phyloP scores from a whole-genome alignment of 169 alveolate genomes.

The Plasmodium reichenowi region DNA sequence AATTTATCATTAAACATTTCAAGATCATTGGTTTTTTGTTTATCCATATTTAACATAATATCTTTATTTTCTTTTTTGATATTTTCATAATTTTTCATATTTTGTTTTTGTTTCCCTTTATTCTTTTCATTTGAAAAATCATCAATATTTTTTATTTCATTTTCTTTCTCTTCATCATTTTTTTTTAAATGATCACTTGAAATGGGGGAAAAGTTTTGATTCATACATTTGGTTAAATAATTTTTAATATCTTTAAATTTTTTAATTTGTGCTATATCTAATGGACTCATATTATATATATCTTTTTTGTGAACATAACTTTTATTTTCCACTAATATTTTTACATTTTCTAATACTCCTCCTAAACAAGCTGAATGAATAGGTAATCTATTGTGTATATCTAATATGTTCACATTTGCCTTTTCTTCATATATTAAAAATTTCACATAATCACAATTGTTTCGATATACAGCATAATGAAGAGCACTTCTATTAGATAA shows the following conservation, averaged over 20 bases:
- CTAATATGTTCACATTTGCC: constrained; percentile 84
- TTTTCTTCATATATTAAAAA: constrained; percentile 86
- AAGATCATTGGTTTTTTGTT: background rate
- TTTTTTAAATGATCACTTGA: constrained; percentile 9
- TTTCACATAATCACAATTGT: constrained; percentile 82
- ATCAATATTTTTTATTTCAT: background rate
- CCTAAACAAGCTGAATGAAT: constrained; percentile 91
- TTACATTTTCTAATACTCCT: constrained; percentile 87
- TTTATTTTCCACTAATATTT: constrained; percentile 83
- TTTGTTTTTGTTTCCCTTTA: background rate
- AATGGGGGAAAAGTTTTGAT: constrained; percentile 24
- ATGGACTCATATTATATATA: constrained; percentile 88
- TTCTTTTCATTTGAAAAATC: background rate
- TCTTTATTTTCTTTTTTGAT: background rate
- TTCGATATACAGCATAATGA: constrained; percentile 87
- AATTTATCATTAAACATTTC: background rate
- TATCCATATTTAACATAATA: background rate
- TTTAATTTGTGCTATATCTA: constrained; percentile 81
- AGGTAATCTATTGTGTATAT: constrained; percentile 91
- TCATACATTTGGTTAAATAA: constrained; percentile 21
- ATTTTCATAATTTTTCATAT: background rate
- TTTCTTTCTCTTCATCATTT: constrained; percentile 17
- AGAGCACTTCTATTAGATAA: constrained; percentile 88
- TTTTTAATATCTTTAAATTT: constrained; percentile 76
- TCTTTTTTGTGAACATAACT: constrained; percentile 83